These are phyloP conservation scores for Pleurotus tuoliensis DNA, from an alignment of 768 basidiomycete genomes.

Conservation along the genomic window DNA sequence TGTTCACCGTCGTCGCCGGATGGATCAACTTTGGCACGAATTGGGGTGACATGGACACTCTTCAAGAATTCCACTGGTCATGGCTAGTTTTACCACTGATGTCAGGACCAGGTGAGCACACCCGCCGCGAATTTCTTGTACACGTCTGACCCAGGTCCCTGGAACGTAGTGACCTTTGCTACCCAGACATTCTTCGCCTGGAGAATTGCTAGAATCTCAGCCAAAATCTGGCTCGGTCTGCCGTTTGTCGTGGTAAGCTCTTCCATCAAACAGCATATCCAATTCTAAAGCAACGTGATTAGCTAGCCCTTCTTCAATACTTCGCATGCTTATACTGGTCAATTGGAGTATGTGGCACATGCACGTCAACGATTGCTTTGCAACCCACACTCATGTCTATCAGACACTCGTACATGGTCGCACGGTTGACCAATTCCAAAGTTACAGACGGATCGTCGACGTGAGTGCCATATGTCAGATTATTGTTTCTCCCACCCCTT, in stretches of 20 bases:
- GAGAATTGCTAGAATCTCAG: not conserved
- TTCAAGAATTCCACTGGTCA: constrained; percentile 14
- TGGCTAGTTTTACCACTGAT: constrained; percentile 8
- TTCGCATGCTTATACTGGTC: not conserved
- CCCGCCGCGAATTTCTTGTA: not conserved
- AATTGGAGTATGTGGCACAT: not conserved
- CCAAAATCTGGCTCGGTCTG: not conserved
- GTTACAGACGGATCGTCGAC: not conserved
- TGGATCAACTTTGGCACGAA: constrained; percentile 14
- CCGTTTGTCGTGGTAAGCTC: not conserved
- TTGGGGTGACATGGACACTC: constrained; percentile 14
- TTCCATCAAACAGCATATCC: not conserved
- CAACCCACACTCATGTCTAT: not conserved
- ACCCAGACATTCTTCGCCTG: constrained; percentile 2
- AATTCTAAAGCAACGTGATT: not conserved
- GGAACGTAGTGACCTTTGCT: not conserved
- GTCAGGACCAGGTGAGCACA: not conserved
- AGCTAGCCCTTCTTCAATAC: not conserved
- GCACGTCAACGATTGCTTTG: not conserved
- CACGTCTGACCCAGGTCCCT: not conserved
- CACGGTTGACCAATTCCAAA: not conserved
- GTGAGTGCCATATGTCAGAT: not conserved
- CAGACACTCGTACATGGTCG: not conserved
- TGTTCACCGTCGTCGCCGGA: constrained; percentile 12
- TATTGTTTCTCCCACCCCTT: not conserved